These are phyloP conservation scores for Pichia sorboxylosa DNA, from an alignment of 1,139 yeast genomes.

Conservation along the genomic window DNA sequence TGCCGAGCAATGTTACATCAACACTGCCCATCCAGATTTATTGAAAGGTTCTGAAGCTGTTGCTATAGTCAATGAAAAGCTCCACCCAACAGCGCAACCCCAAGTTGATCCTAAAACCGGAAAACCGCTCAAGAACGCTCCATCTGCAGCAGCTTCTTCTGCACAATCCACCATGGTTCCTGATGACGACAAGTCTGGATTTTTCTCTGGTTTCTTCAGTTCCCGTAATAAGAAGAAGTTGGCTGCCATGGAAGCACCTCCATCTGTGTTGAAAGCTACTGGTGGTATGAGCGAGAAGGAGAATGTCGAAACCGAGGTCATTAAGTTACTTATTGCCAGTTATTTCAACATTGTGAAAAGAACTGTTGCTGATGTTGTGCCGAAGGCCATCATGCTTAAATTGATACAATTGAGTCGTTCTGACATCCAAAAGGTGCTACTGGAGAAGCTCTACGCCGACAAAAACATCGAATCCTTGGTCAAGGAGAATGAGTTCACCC, in stretches of 20 bases:
- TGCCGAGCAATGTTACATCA: slow-evolving; percentile 86
- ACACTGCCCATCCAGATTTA: slow-evolving; percentile 95
- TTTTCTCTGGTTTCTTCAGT: slow-evolving; percentile 90
- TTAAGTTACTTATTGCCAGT: slow-evolving; percentile 79
- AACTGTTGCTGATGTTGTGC: slow-evolving; percentile 85
- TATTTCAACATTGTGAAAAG: slow-evolving; percentile 88
- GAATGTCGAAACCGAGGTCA: slow-evolving; percentile 92
- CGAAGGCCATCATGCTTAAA: slow-evolving; percentile 91
- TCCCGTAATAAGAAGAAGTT: slow-evolving; percentile 88
- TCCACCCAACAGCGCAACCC: slow-evolving; percentile 59
- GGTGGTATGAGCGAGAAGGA: slow-evolving; percentile 94
- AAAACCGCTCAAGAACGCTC: slow-evolving; percentile 36
- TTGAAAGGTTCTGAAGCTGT: slow-evolving; percentile 92
- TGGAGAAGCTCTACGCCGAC: slow-evolving; percentile 75
- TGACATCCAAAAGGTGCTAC: slow-evolving; percentile 79
- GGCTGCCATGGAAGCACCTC: slow-evolving; percentile 96
- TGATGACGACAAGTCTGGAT: slow-evolving; percentile 33
- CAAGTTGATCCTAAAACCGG: slow-evolving; percentile 92
- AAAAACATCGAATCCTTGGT: slow-evolving; percentile 68
- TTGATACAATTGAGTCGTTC: slow-evolving; percentile 74
- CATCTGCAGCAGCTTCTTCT: slow-evolving; percentile 14
- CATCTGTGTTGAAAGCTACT: slow-evolving; percentile 86
- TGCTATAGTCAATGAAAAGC: slow-evolving; percentile 84
- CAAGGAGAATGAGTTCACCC: slow-evolving; percentile 85
- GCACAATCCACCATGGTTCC: slow-evolving; percentile 17